Conservation (phyloP, 176 grass and related monocot genomes). For the Microstegium vimineum region DNA sequence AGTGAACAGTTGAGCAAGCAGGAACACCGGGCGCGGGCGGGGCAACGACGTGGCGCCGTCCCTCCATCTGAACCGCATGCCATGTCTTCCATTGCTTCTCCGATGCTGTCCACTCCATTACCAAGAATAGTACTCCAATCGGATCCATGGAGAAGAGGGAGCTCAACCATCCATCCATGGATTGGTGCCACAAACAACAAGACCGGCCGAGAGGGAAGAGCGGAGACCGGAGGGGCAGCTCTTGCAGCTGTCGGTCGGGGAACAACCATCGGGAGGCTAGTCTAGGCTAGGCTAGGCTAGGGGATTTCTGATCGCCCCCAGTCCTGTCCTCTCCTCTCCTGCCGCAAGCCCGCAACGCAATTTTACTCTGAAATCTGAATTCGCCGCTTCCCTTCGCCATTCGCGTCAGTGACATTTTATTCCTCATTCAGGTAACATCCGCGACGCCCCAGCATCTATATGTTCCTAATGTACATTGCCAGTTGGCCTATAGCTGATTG, state of each 20-base stretch:
- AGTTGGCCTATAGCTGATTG: not conserved
- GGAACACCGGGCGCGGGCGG: not conserved
- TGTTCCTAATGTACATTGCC: not conserved
- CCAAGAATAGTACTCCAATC: not conserved
- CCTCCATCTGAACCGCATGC: not conserved
- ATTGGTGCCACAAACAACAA: not conserved
- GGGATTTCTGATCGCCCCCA: not conserved
- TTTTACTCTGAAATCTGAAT: not conserved
- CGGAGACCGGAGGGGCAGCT: not conserved
- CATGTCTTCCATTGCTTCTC: not conserved
- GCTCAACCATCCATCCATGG: not conserved
- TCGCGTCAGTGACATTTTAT: not conserved
- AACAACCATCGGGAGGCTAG: not conserved
- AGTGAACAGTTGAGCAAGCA: too few relatives aligned
- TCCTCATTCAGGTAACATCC: conserved; percentile 3
- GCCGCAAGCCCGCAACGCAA: not conserved
- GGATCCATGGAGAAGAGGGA: not conserved
- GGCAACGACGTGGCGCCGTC: not conserved
- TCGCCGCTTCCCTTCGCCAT: not conserved
- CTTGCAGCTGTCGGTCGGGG: not conserved
- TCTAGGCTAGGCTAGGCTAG: not conserved
- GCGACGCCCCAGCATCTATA: not conserved
- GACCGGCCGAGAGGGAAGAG: not conserved
- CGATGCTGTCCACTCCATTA: not conserved
- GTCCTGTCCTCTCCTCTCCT: not conserved